These are phyloP conservation scores for Fraxinus americana DNA, from an alignment of 257 asterid genomes.

Conservation along the genomic window DNA sequence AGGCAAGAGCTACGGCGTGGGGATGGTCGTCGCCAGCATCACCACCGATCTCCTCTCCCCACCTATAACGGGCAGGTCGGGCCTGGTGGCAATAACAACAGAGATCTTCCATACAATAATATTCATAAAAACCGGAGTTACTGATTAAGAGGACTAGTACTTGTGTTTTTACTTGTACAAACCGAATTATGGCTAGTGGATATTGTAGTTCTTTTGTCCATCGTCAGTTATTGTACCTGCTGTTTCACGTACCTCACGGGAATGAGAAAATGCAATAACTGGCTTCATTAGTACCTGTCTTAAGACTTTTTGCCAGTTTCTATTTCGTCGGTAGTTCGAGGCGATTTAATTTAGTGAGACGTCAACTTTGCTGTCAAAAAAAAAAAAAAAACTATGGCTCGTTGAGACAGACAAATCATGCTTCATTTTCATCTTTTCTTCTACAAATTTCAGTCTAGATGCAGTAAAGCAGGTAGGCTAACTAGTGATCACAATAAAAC, in stretches of 20 bases:
- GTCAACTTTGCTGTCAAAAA: too few relatives aligned
- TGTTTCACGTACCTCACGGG: too few relatives aligned
- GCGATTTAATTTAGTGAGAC: too few relatives aligned
- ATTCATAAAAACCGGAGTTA: constrained; percentile 23
- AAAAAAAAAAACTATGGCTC: too few relatives aligned
- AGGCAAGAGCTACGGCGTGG: background rate
- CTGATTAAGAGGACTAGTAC: constrained; percentile 23
- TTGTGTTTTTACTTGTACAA: constrained; percentile 71
- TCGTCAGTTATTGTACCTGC: too few relatives aligned
- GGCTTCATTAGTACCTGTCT: too few relatives aligned
- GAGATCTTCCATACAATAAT: constrained; percentile 2
- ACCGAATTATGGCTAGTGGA: constrained; percentile 1
- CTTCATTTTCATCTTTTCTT: background rate
- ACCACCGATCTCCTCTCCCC: constrained; percentile 32
- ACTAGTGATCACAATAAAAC: background rate
- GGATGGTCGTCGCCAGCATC: constrained; percentile 8
- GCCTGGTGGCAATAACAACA: constrained; percentile 21
- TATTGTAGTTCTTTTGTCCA: background rate
- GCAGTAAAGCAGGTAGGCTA: background rate
- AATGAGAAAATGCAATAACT: too few relatives aligned
- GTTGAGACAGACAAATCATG: too few relatives aligned
- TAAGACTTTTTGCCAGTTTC: too few relatives aligned
- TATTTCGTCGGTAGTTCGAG: too few relatives aligned
- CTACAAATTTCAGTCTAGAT: background rate
- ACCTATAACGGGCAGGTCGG: constrained; percentile 30